Conservation (phyloP, 441 rosid genomes). For the Croton setiger region DNA sequence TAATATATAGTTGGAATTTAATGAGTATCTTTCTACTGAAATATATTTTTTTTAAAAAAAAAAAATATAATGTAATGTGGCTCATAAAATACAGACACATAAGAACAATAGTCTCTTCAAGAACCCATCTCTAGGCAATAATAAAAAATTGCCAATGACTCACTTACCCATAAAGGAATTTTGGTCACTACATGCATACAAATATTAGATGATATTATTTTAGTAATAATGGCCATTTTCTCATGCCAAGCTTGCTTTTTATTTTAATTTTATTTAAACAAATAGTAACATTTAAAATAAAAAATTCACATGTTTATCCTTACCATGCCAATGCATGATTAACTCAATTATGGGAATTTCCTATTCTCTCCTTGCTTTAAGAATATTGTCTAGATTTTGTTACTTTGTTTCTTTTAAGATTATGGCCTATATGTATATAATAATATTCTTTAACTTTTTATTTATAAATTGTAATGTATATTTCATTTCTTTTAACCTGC, state of each 20-base stretch:
- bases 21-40: too few relatives aligned
- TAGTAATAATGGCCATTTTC: conserved; percentile 5
- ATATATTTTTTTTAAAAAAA: too few relatives aligned
- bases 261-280: neutral
- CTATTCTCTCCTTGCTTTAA: conserved; percentile 28
- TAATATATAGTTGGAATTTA: too few relatives aligned
- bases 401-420: conserved; percentile 40
- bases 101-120: conserved; percentile 5
- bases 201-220: conserved; percentile 13
- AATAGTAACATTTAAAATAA: neutral
- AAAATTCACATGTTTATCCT: conserved; percentile 17
- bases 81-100: conserved; percentile 14
- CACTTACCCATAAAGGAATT: conserved; percentile 22
- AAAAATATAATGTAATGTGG: neutral
- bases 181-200: conserved; percentile 17
- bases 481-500: conserved; percentile 41
- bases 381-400: conserved; percentile 33
- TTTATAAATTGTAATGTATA: conserved; percentile 18
- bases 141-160: conserved; percentile 12
- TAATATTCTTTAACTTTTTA: neutral
- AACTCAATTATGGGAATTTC: conserved; percentile 22
- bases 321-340: conserved; percentile 23
- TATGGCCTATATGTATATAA: conserved; percentile 29
- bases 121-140: conserved; percentile 21
- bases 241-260: conserved; percentile 6